Evolutionary conservation across 1,284 basidiomycete genomes (phyloP).

Genomic region (Rhizoctonia solani): DNA sequence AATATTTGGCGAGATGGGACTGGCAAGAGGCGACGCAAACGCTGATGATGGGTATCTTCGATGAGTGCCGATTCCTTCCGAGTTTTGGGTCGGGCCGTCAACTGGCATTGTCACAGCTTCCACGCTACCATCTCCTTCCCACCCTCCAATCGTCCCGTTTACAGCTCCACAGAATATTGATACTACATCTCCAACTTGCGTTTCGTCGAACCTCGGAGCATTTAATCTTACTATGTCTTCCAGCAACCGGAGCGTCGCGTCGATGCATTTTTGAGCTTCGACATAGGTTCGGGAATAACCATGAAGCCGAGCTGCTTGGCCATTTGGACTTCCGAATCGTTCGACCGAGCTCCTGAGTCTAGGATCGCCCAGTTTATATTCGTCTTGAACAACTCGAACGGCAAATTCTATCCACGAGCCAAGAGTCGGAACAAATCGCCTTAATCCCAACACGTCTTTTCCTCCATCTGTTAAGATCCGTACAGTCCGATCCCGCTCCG

Average conservation of each 20-base stretch:
- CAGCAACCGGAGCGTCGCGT: constrained; percentile 7
- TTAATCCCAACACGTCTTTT: neutral
- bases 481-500: constrained; percentile 16
- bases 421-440: neutral
- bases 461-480: constrained; percentile 10
- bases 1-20: neutral
- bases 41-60: neutral
- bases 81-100: neutral
- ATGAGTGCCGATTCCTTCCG: neutral
- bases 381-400: neutral
- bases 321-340: neutral
- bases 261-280: constrained; percentile 27
- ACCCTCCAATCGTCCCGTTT: neutral
- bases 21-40: constrained; percentile 8
- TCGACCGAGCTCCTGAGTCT: neutral
- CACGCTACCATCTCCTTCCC: neutral
- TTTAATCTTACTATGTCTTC: constrained; percentile 9
- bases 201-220: constrained; percentile 23
- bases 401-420: neutral
- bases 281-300: neutral
- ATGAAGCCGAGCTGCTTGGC: too few relatives aligned
- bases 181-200: constrained; percentile 1
- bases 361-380: neutral
- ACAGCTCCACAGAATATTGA: constrained; percentile 16
- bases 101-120: neutral